Evolutionary conservation across 768 basidiomycete genomes (phyloP), one percentile per base, ranked within the genome.

Genomic region (Lactarius pseudohatsudake): DNA sequence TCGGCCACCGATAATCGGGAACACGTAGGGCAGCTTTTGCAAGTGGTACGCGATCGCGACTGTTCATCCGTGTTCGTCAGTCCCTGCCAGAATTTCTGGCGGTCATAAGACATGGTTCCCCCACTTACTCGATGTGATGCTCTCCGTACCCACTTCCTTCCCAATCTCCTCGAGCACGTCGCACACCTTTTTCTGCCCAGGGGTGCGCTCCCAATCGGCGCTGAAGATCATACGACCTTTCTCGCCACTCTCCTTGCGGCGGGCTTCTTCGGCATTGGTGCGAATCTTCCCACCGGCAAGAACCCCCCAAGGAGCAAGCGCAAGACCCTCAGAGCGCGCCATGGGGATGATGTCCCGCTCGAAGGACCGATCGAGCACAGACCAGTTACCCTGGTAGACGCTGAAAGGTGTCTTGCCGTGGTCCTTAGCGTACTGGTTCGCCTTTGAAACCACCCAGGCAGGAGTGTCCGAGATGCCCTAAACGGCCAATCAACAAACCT

Each of bases 11-110:
- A 83, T 72, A 64, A 83, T 75, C 0, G 81, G 81, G 74, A 83
- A 82, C 1, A 81, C 80, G 59, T 76, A 81, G 0, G 80, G 78
- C 2, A 79, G 74, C 69, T 83, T 85, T 18, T 82, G 79, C 72
- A 84, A 73, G 15, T 84, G 75, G 60, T 83, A 84, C 20, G 81
- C 80, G 57, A 84, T 79, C 4, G 80, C 80, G 3, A 82, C 80
- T 79, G 45, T 28, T 59, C 20, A 9, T 6, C 6, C 22, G 22
- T 7, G 15, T 11, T 20, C 34, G 18, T 62, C 26, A 54, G 9
- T 3, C 57, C 34, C n/a, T 7, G 26, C n/a, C 20, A n/a, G 30
- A 60, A 43, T 4, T 0, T 32, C 38, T 15, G 9, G 34, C 22
- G 18, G 36, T 6, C 6, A 13, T 1, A 28, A 38, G 16, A 9